Evolutionary conservation across 495 filamentous ascomycete genomes (phyloP).

Genomic region (Oidiodendron maius): DNA sequence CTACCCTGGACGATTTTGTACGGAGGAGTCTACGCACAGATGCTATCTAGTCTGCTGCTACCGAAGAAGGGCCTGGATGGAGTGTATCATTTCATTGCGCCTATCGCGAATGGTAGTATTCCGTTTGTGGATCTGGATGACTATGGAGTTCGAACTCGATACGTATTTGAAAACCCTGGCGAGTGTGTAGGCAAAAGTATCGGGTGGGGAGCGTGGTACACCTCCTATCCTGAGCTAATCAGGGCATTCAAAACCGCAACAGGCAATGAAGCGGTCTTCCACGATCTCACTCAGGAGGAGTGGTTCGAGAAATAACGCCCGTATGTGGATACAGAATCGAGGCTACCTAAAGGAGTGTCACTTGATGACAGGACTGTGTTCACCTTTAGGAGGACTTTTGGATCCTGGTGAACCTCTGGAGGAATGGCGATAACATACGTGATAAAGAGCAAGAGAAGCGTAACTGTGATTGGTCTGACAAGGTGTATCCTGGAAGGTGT

Average conservation of each 20-base stretch:
- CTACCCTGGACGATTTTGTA: neutral
- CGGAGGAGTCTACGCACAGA: neutral
- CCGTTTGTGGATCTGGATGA: neutral
- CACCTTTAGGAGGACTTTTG: neutral
- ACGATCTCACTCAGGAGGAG: neutral
- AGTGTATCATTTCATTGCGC: too few relatives aligned
- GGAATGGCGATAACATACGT: too few relatives aligned
- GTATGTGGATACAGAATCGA: neutral
- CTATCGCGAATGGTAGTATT: neutral
- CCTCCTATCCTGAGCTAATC: neutral
- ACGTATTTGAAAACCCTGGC: neutral
- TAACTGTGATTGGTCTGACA: neutral
- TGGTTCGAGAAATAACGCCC: neutral
- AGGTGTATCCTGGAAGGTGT: neutral
- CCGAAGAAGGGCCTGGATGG: neutral
- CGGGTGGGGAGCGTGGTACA: neutral
- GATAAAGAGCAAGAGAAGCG: neutral
- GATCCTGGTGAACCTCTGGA: neutral
- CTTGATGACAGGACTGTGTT: neutral
- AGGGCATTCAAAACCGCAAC: neutral
- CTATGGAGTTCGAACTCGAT: neutral
- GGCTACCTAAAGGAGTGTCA: neutral
- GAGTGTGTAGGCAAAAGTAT: neutral
- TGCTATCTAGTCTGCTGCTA: neutral
- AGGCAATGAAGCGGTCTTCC: neutral